Evolutionary conservation across 2,329 filamentous ascomycete genomes (phyloP), one percentile per base, ranked within the genome.

Genomic region (Emmonsiellopsis sp.): DNA sequence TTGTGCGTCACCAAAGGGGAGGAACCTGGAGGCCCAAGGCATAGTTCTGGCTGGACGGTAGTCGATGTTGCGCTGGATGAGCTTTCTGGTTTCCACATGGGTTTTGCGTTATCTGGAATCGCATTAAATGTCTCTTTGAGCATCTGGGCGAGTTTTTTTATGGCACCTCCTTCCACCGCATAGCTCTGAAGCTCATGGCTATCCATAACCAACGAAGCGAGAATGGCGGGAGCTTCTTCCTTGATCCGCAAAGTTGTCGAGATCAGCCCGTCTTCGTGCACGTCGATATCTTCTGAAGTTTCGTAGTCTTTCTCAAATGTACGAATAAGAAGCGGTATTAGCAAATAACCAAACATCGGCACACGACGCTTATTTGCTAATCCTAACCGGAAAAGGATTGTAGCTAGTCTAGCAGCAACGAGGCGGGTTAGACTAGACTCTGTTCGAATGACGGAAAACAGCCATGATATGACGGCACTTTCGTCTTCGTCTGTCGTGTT

Each of bases 141-240:
- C 55, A 86, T 75, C 52, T 81, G 77, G 11, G 83, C 80, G 13
- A 88, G 72, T 51, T 77, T 77, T 51, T 79, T 80, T 51, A 87
- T 77, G 9, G 81, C 79, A 52, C 75, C 76, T 45, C 81, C 81
- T 56, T 96, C 88, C 43, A 85, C 85, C 0, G 90, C 89, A 39
- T 88, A 84, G 61, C 85, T 87, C 68, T 97, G 92, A 51, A 97
- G 76, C 55, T 81, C 78, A 56, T 86, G 82, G 65, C 85, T 89
- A 62, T 93, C 88, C 31, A 83, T 82, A 14, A 95, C 83, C 40
- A 97, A 76, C 45, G 84, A 82, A 13, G 89, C 88, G 52, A 97
- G 75, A 9, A 94, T 80, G 1, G 82, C 78, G 6, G 91, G 88
- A 2, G 87, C 83, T 57, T 82, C 81, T 65, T 92, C 87, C 53